phyloP scores from a whole-genome alignment of 2,329 filamentous ascomycete genomes.

The Cercospora sp. region DNA sequence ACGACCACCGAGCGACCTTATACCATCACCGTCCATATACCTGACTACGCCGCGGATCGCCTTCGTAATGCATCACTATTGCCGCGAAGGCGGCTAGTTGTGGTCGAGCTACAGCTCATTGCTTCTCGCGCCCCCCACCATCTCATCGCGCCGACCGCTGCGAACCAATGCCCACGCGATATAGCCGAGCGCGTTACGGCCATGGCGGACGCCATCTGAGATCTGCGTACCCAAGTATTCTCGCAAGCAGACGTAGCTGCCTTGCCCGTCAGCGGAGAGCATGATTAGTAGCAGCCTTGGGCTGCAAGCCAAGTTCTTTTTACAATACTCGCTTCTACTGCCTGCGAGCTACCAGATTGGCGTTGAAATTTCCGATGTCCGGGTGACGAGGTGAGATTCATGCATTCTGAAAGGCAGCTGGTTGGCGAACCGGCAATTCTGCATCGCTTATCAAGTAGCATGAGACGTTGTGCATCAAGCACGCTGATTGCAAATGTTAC shows the following conservation, averaged over 20 bases:
- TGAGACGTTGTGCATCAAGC: neutral
- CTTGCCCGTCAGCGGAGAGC: neutral
- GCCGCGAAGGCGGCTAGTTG: neutral
- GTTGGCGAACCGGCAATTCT: neutral
- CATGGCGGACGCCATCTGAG: conserved; percentile 3
- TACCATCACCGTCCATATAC: neutral
- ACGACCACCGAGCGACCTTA: neutral
- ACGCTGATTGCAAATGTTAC: neutral
- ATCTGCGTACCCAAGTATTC: neutral
- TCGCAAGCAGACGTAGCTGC: neutral
- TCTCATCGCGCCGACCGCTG: neutral
- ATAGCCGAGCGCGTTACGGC: neutral
- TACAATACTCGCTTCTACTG: neutral
- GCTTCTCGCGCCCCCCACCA: conserved; percentile 5
- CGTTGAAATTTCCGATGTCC: neutral
- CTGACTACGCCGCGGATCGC: neutral
- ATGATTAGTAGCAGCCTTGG: neutral
- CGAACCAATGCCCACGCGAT: conserved; percentile 11
- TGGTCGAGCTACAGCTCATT: conserved; percentile 4
- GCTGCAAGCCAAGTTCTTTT: neutral
- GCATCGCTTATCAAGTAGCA: neutral
- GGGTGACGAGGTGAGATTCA: neutral
- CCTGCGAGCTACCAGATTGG: neutral
- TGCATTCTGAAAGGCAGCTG: neutral
- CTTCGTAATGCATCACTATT: neutral